Evolutionary conservation across 768 basidiomycete genomes (phyloP).

Genomic region (Amanita molliuscula): DNA sequence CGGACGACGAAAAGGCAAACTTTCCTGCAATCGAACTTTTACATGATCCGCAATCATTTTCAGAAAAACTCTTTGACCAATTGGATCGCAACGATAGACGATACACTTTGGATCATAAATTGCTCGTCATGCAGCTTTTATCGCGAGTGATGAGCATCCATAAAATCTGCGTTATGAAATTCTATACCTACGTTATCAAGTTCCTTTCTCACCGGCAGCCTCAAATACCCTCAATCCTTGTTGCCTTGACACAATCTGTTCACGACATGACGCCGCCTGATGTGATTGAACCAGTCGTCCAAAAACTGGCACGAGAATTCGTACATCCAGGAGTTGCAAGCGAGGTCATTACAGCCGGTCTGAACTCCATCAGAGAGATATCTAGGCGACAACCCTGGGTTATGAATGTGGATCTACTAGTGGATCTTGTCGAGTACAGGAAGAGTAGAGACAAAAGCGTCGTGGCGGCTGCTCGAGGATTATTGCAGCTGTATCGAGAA

Average conservation of each 20-base stretch:
- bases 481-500: conserved; percentile 89
- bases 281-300: conserved; percentile 77
- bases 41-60: conserved; percentile 92
- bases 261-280: conserved; percentile 96
- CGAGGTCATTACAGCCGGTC: conserved; percentile 93
- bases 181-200: conserved; percentile 94
- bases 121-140: conserved; percentile 93
- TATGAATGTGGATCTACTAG: conserved; percentile 90
- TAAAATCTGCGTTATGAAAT: conserved; percentile 86
- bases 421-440: conserved; percentile 88
- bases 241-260: conserved; percentile 86
- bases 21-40: conserved; percentile 90
- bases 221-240: conserved; percentile 86
- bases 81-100: conserved; percentile 83
- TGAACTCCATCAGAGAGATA: conserved; percentile 94
- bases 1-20: conserved; percentile 37
- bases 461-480: conserved; percentile 76
- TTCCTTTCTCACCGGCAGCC: conserved; percentile 91
- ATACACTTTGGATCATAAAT: conserved; percentile 95
- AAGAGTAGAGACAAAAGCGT: conserved; percentile 95
- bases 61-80: conserved; percentile 84
- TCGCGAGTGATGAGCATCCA: conserved; percentile 89
- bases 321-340: conserved; percentile 95
- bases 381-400: conserved; percentile 92
- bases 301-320: conserved; percentile 91